Percentiles rank a stretch among this genome's conserved stretches.
These are phyloP conservation scores for Hansenula sp. DNA, from an alignment of 1,139 yeast species.

Conservation along the genomic window DNA sequence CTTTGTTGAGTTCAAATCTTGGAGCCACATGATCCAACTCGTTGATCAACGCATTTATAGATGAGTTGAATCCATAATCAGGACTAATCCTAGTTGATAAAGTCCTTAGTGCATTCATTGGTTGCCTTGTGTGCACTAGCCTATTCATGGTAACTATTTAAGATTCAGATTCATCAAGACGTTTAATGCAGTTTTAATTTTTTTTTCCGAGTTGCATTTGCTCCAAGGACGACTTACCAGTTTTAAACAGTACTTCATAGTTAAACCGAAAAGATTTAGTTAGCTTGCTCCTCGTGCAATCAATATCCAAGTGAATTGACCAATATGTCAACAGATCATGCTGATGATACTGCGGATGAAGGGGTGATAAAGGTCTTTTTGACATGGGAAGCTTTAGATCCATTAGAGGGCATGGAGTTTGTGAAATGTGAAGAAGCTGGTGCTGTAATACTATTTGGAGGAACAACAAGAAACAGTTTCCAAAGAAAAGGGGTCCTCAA, in stretches of 20 bases:
- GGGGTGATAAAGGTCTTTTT: not conserved
- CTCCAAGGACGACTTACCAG: too few species aligned
- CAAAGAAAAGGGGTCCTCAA: conserved; percentile 33
- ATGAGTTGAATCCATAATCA: conserved; percentile 38
- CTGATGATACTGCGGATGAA: not conserved
- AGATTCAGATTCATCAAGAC: too few species aligned
- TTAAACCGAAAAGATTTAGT: too few species aligned
- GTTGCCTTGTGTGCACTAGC: too few species aligned
- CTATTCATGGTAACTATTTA: too few species aligned
- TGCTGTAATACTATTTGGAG: conserved; percentile 43
- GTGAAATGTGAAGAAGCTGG: conserved; percentile 35
- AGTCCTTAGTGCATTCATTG: not conserved
- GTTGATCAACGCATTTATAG: conserved; percentile 42
- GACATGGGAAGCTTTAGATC: not conserved
- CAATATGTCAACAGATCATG: too few species aligned
- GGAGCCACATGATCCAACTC: conserved; percentile 70
- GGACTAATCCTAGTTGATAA: not conserved
- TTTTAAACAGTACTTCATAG: too few species aligned
- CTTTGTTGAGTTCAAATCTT: conserved; percentile 54
- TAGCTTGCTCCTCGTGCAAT: too few species aligned
- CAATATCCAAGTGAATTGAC: too few species aligned
- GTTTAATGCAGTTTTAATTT: too few species aligned
- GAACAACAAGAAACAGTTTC: conserved; percentile 41
- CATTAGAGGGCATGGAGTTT: conserved; percentile 21
- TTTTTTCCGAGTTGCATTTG: too few species aligned